These are phyloP conservation scores for Calocera cornea DNA, from an alignment of 768 basidiomycete species.

Conservation along the genomic window DNA sequence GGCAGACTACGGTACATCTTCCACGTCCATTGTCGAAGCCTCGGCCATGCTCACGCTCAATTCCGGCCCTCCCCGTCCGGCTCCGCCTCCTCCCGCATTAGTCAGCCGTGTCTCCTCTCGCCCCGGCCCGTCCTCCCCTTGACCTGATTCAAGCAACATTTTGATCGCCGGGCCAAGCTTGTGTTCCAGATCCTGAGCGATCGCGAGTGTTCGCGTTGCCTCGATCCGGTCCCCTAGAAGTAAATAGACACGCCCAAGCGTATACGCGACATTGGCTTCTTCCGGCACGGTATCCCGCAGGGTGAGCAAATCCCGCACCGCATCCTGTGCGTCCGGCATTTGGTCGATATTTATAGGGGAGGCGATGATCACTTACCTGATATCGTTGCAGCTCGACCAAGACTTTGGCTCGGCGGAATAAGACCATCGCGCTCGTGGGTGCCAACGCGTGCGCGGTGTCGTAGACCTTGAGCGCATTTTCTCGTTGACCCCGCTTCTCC, in stretches of 20 bases:
- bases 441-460: slow-evolving; percentile 65
- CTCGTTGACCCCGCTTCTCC: slow-evolving; percentile 68
- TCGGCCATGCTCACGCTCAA: slow-evolving; percentile 4
- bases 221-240: slow-evolving; percentile 63
- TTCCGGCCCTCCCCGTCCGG: not conserved
- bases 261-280: slow-evolving; percentile 93
- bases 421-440: slow-evolving; percentile 82
- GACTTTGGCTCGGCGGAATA: slow-evolving; percentile 87
- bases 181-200: slow-evolving; percentile 87
- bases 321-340: slow-evolving; percentile 37
- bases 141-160: slow-evolving; percentile 16
- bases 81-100: not conserved
- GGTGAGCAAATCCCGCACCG: slow-evolving; percentile 65
- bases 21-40: not conserved
- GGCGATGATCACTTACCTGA: slow-evolving; percentile 40
- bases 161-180: slow-evolving; percentile 60
- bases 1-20: not conserved
- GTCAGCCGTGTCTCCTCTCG: not conserved
- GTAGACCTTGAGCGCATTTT: slow-evolving; percentile 64
- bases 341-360: slow-evolving; percentile 4
- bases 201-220: slow-evolving; percentile 72
- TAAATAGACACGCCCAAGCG: slow-evolving; percentile 84
- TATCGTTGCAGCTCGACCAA: slow-evolving; percentile 74
- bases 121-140: not conserved
- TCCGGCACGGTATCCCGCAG: slow-evolving; percentile 76